Conservation (phyloP, 768 basidiomycete genomes). For the Amanita thiersii region DNA sequence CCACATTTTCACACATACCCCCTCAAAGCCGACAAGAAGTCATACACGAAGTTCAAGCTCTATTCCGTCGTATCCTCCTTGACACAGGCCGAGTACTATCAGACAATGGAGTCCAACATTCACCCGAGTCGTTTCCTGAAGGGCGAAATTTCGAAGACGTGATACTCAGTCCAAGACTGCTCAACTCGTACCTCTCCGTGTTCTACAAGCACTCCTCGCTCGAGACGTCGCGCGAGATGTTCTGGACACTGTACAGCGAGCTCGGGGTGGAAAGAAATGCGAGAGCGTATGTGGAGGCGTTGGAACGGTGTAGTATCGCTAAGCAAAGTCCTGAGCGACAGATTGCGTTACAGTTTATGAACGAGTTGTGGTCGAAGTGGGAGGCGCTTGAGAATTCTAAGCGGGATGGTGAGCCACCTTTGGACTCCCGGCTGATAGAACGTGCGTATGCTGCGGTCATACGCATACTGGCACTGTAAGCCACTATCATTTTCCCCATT, state of each 20-base stretch:
- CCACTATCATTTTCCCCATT: constrained; percentile 9
- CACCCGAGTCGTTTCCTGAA: neutral
- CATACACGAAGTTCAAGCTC: constrained; percentile 53
- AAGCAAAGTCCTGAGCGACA: constrained; percentile 37
- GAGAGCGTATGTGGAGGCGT: constrained; percentile 51
- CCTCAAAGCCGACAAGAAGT: constrained; percentile 73
- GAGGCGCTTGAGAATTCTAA: constrained; percentile 32
- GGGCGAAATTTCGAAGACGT: constrained; percentile 49
- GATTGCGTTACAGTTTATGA: constrained; percentile 42
- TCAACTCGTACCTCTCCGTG: constrained; percentile 79
- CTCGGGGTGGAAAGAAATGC: constrained; percentile 38
- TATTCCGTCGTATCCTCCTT: constrained; percentile 54
- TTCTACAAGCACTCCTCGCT: constrained; percentile 51
- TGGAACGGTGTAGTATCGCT: constrained; percentile 53
- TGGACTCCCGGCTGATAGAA: constrained; percentile 51
- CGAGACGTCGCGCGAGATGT: constrained; percentile 37
- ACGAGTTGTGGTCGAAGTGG: constrained; percentile 67
- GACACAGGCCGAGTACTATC: constrained; percentile 19
- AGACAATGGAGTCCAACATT: constrained; percentile 9
- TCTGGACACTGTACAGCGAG: constrained; percentile 40
- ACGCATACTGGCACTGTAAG: constrained; percentile 54
- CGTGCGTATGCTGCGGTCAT: constrained; percentile 64
- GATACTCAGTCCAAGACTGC: constrained; percentile 45
- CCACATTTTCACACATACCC: constrained; percentile 45
- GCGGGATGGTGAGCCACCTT: constrained; percentile 17